These are phyloP conservation scores for Mycena alexandri DNA, from an alignment of 768 basidiomycete genomes.

Conservation along the genomic window DNA sequence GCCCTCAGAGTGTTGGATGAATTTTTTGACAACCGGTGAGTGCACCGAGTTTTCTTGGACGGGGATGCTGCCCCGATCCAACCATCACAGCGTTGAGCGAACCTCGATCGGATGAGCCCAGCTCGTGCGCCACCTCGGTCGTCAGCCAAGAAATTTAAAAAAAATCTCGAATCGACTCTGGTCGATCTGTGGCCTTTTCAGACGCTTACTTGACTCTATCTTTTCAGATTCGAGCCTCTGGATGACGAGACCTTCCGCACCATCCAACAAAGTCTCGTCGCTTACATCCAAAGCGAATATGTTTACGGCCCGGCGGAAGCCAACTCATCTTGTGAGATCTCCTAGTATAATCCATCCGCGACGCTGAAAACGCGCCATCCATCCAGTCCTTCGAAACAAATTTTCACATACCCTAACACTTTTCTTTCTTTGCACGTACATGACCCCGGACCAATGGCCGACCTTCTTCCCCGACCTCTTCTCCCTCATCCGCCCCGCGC, in stretches of 20 bases:
- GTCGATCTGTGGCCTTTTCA: constrained; percentile 34
- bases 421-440: constrained; percentile 90
- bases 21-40: constrained; percentile 86
- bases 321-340: constrained; percentile 79
- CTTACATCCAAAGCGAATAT: constrained; percentile 92
- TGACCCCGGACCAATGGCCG: constrained; percentile 77
- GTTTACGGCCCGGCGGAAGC: constrained; percentile 87
- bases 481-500: constrained; percentile 74
- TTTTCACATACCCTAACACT: constrained; percentile 92
- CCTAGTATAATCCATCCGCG: constrained; percentile 17
- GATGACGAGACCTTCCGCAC: constrained; percentile 78
- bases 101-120: constrained; percentile 1
- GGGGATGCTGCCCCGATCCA: constrained; percentile 27
- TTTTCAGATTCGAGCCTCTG: constrained; percentile 70
- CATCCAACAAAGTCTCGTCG: constrained; percentile 81
- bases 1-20: constrained; percentile 85
- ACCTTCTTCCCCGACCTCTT: constrained; percentile 86
- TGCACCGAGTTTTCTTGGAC: constrained; percentile 31
- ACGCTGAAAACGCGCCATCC: constrained; percentile 29
- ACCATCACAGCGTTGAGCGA: not conserved
- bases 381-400: constrained; percentile 90
- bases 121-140: constrained; percentile 23
- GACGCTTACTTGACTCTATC: constrained; percentile 25
- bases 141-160: constrained; percentile 14
- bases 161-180: constrained; percentile 6